Percentiles rank a stretch among this genome's conserved stretches.
Evolutionary conservation across 2,329 filamentous ascomycete genomes (phyloP).

Genomic region (Sporothrix protearum): DNA sequence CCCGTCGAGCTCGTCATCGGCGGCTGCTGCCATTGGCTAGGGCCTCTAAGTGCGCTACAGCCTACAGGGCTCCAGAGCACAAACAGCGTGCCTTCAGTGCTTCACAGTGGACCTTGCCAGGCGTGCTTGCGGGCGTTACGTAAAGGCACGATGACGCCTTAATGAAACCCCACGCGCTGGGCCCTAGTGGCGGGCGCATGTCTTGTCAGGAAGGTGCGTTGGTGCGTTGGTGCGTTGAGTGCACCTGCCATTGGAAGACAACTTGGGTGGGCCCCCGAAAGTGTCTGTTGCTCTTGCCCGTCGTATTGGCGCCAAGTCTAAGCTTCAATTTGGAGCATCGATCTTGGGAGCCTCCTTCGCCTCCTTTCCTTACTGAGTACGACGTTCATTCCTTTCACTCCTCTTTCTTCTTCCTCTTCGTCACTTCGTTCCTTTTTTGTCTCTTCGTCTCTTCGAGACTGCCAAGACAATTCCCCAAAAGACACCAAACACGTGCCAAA

Average conservation of each 20-base stretch:
- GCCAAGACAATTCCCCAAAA: not conserved
- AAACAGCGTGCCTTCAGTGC: too few relatives aligned
- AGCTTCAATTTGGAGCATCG: not conserved
- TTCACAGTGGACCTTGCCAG: not conserved
- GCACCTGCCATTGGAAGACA: not conserved
- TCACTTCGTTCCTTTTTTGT: not conserved
- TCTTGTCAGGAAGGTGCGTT: slow-evolving; percentile 3
- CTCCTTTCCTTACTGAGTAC: not conserved
- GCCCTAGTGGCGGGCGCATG: not conserved
- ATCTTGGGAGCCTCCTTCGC: not conserved
- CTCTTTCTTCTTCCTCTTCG: not conserved
- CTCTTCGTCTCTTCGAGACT: not conserved
- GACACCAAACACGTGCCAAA: not conserved
- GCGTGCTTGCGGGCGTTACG: slow-evolving; percentile 8
- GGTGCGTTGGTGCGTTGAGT: too few relatives aligned
- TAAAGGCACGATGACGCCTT: slow-evolving; percentile 18
- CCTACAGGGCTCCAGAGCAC: not conserved
- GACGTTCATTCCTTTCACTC: not conserved
- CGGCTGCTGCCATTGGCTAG: slow-evolving; percentile 16
- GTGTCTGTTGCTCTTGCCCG: not conserved
- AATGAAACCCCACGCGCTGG: not conserved
- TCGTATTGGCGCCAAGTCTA: slow-evolving; percentile 3
- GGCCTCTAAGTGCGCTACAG: not conserved
- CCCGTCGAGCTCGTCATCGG: slow-evolving; percentile 15
- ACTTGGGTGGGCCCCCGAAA: too few relatives aligned